Percentiles rank a stretch among this genome's conserved stretches.
Evolutionary conservation across 192 early-diverging fungal species (phyloP).

Genomic region (Backusella tarrabulga): DNA sequence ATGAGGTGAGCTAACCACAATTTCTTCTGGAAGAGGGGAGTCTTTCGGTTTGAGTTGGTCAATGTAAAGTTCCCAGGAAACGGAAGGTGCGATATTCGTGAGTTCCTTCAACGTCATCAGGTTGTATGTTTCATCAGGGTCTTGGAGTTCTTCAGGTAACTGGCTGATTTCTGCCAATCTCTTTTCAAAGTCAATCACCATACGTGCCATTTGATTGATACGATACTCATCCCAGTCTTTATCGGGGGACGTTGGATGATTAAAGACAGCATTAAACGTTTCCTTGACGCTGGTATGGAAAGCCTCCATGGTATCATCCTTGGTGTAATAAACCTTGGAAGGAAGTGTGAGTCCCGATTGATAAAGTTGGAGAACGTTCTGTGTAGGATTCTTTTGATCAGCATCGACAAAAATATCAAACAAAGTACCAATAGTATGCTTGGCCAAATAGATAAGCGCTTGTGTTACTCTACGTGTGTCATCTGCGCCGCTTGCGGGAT

Average conservation of each 20-base stretch:
- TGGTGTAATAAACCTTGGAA: slow-evolving; percentile 63
- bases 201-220: slow-evolving; percentile 36
- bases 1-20: slow-evolving; percentile 29
- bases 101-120: slow-evolving; percentile 38
- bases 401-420: slow-evolving; percentile 49
- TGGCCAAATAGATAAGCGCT: slow-evolving; percentile 3
- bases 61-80: slow-evolving; percentile 43
- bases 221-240: slow-evolving; percentile 13
- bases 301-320: slow-evolving; percentile 41
- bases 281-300: slow-evolving; percentile 45
- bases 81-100: slow-evolving; percentile 16
- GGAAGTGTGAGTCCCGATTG: slow-evolving; percentile 64
- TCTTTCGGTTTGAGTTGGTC: slow-evolving; percentile 23
- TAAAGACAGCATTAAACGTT: slow-evolving; percentile 41
- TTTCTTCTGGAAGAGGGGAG: slow-evolving; percentile 18
- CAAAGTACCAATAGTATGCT: slow-evolving; percentile 32
- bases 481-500: slow-evolving; percentile 7
- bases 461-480: not conserved
- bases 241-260: not conserved
- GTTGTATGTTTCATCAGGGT: slow-evolving; percentile 53
- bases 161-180: slow-evolving; percentile 51
- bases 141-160: slow-evolving; percentile 42
- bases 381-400: slow-evolving; percentile 59
- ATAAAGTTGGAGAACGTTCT: slow-evolving; percentile 47
- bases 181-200: slow-evolving; percentile 62